phyloP scores from a whole-genome alignment of 345 rosid species.

The Heritiera littoralis region DNA sequence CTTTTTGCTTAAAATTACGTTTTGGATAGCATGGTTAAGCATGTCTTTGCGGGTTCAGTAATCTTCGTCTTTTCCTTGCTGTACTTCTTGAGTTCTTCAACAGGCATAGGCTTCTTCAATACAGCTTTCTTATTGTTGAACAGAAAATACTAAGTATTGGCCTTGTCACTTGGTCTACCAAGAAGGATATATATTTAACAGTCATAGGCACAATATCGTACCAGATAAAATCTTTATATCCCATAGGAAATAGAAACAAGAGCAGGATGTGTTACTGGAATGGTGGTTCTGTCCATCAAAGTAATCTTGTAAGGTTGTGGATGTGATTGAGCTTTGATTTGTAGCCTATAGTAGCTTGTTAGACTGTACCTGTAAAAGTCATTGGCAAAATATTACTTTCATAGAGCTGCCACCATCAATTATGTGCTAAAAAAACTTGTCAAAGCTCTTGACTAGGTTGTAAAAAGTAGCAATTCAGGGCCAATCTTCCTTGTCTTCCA shows the following conservation, averaged over 20 bases:
- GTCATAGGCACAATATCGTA: not conserved
- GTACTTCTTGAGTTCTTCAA: slow-evolving; percentile 5
- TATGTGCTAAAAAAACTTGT: not conserved
- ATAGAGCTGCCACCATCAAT: not conserved
- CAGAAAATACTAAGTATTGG: not conserved
- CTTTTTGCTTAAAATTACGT: not conserved
- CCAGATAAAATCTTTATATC: not conserved
- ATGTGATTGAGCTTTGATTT: not conserved
- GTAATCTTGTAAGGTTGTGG: not conserved
- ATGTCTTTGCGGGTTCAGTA: not conserved
- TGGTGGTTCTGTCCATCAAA: not conserved
- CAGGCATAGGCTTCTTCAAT: not conserved
- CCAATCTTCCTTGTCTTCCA: not conserved
- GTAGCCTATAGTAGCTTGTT: not conserved
- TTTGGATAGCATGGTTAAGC: not conserved
- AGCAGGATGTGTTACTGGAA: not conserved
- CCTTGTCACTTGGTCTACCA: not conserved
- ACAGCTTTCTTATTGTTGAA: not conserved
- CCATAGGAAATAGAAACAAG: not conserved
- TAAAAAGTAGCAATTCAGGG: too few species aligned
- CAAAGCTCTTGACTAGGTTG: not conserved
- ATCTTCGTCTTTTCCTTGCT: not conserved
- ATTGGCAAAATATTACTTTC: not conserved
- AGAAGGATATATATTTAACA: not conserved
- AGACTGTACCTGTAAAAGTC: too few species aligned